Evolutionary conservation across 495 filamentous ascomycete species (phyloP).

Genomic region (Neurospora sp.): DNA sequence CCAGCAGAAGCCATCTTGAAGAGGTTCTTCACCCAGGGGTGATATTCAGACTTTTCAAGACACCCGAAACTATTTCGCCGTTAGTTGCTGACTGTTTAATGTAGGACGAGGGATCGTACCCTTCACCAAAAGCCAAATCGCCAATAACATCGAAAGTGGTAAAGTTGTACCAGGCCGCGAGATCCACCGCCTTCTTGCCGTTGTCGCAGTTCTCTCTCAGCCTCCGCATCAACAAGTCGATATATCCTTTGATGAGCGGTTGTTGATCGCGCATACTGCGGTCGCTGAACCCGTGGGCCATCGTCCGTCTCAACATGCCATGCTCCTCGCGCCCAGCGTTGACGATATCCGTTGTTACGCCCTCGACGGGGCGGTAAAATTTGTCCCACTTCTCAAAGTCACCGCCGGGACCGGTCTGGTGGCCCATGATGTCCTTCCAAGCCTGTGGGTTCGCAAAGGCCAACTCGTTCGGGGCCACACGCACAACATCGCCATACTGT

Average conservation of each 20-base stretch:
- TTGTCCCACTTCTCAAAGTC: constrained; percentile 24
- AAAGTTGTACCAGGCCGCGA: constrained; percentile 48
- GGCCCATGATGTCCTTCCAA: constrained; percentile 48
- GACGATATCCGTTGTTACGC: constrained; percentile 22
- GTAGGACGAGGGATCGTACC: constrained; percentile 1
- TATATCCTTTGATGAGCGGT: constrained; percentile 32
- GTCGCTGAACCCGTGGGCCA: constrained; percentile 47
- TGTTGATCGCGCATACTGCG: constrained; percentile 37
- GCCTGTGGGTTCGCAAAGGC: constrained; percentile 37
- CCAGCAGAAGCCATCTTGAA: constrained; percentile 30
- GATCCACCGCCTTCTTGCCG: constrained; percentile 26
- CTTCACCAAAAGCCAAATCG: constrained; percentile 49
- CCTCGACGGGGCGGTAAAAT: constrained; percentile 21
- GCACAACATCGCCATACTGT: constrained; percentile 44
- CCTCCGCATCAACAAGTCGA: constrained; percentile 35
- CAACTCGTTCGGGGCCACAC: constrained; percentile 45
- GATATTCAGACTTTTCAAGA: constrained; percentile 35
- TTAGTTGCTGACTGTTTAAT: background rate
- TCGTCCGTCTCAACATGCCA: constrained; percentile 29
- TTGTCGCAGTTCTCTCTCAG: constrained; percentile 26
- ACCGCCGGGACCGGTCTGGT: constrained; percentile 18
- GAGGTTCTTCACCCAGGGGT: constrained; percentile 46
- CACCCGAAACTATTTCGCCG: constrained; percentile 36
- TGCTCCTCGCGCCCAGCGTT: constrained; percentile 32
- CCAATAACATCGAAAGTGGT: constrained; percentile 55